Percentiles rank a stretch among this genome's conserved stretches.
These are phyloP conservation scores for Aspergillus sergii DNA, from an alignment of 2,329 filamentous ascomycete species.

Conservation along the genomic window DNA sequence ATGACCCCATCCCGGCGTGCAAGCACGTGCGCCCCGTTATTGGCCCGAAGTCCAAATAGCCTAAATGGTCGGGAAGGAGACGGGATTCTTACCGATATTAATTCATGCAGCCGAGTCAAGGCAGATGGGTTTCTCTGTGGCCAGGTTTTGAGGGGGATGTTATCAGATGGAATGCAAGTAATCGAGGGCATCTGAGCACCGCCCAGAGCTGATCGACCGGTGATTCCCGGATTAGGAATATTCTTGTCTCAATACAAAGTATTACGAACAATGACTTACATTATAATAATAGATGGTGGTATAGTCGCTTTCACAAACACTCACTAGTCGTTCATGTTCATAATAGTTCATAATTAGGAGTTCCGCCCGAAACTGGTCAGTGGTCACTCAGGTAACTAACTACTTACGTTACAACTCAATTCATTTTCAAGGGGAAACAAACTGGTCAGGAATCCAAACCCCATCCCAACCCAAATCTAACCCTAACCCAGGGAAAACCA, in stretches of 20 bases:
- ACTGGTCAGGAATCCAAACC: neutral
- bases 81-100: neutral
- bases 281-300: too few species aligned
- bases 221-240: neutral
- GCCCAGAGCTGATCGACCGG: neutral
- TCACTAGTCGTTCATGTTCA: too few species aligned
- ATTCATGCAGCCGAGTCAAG: neutral
- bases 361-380: too few species aligned
- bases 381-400: too few species aligned
- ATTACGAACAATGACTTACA: too few species aligned
- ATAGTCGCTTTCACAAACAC: too few species aligned
- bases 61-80: neutral
- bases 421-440: too few species aligned
- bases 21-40: neutral
- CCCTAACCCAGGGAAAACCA: neutral
- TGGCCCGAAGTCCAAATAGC: neutral
- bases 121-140: neutral
- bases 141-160: neutral
- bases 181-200: neutral
- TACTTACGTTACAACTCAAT: too few species aligned
- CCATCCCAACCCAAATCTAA: neutral
- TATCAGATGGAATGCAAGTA: slow-evolving; percentile 1
- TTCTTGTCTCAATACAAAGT: too few species aligned
- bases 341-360: too few species aligned
- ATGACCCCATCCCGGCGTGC: neutral